Evolutionary conservation across 2,329 filamentous ascomycete species (phyloP), one percentile per base, ranked within the genome.

Genomic region (Fusarium sulawesiense): DNA sequence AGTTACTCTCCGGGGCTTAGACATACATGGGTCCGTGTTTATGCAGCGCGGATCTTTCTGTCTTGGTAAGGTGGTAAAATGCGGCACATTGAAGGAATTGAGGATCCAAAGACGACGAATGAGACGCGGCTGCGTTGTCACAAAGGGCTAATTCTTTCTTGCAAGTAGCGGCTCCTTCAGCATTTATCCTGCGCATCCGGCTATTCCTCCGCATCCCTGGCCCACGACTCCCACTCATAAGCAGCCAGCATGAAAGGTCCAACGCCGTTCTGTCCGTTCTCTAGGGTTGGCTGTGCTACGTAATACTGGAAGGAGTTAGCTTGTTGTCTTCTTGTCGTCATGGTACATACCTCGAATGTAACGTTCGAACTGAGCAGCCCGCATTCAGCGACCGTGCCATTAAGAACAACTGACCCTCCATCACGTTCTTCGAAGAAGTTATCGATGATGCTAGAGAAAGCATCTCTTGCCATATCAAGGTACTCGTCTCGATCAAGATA

Each of bases 351-450:
- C 68, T 85, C 81, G 63, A 84, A 87, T 4, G 78, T 80, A 4
- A 81, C 85, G 58, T 83, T 79, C 1, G 81, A 80, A 63, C 79
- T 81, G 51, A 87, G 71, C 56, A 82, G 83, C n/a, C 85, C 84
- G 4, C 66, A 68, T 8, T 87, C 85, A 21, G 78, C 74, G 0
- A 87, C 85, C 0, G 85, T 87, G 1, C 83, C 81, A 46, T 84
- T 82, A 68, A 82, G 84, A 56, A 80, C 79, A 29, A 86, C 56
- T 0, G 83, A 83, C 0, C 83, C 82, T 60, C 85, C 81, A 14
- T 80, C 77, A 20, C 78, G 78, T 29, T 80, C 75, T 6, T 80
- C 79, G 6, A 86, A 80, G 59, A 83, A 83, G 11, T 80, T 76
- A 2, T 83, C 68, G 8, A 83, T 62, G 68, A 86, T 75, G 21